Conservation (phyloP, 495 filamentous ascomycete genomes). For the Tetracladium setigerum region DNA sequence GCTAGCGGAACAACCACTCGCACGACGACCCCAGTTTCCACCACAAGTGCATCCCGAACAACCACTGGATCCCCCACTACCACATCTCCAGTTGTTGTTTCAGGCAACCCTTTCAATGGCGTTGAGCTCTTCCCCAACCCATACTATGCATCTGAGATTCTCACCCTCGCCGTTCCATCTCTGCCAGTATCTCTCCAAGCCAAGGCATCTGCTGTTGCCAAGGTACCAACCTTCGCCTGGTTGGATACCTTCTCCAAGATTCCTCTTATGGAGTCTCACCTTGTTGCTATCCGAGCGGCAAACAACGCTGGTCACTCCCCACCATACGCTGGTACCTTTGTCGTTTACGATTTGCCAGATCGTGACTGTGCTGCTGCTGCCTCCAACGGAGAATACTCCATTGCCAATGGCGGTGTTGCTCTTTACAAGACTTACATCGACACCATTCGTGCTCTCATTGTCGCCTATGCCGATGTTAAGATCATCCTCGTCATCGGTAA, state of each 20-base stretch:
- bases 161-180: slow-evolving; percentile 39
- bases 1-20: slow-evolving; percentile 2
- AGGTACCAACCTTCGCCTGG: slow-evolving; percentile 53
- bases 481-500: slow-evolving; percentile 18
- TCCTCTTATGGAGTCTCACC: slow-evolving; percentile 36
- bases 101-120: slow-evolving; percentile 41
- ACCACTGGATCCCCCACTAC: slow-evolving; percentile 16
- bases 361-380: slow-evolving; percentile 72
- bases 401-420: slow-evolving; percentile 51
- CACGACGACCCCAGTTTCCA: slow-evolving; percentile 9
- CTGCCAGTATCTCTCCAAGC: slow-evolving; percentile 29
- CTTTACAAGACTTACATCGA: slow-evolving; percentile 51
- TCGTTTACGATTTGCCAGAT: slow-evolving; percentile 72
- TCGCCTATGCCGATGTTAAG: slow-evolving; percentile 16
- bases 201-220: slow-evolving; percentile 37
- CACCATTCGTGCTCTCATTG: slow-evolving; percentile 12
- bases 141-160: slow-evolving; percentile 47
- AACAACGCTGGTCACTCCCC: slow-evolving; percentile 41
- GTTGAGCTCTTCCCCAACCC: slow-evolving; percentile 44
- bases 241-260: slow-evolving; percentile 44
- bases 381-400: slow-evolving; percentile 62
- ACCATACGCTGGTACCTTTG: slow-evolving; percentile 40
- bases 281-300: slow-evolving; percentile 34
- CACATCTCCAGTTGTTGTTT: too few species aligned
- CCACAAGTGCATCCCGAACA: slow-evolving; percentile 14